A percentile compares a stretch with the other conserved stretches of the same genome.
Conservation (phyloP, 169 alveolate genomes). For the Theileria orientalis region DNA sequence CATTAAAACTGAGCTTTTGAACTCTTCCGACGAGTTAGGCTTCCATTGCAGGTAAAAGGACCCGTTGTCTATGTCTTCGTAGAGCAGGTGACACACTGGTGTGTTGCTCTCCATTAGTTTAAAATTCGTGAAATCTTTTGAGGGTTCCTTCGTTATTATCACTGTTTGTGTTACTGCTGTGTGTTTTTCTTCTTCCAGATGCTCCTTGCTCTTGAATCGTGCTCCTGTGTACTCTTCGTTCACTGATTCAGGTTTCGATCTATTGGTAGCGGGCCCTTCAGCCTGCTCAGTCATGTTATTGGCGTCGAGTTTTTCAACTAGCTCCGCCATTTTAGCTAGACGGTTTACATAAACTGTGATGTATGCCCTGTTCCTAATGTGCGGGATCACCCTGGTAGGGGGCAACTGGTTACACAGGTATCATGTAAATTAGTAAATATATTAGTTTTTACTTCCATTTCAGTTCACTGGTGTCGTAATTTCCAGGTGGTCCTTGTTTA, state of each 20-base stretch:
- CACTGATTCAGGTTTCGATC: not conserved
- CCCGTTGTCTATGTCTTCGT: slow-evolving; percentile 63
- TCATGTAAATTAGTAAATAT: not conserved
- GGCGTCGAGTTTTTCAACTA: too few species aligned
- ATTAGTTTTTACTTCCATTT: too few species aligned
- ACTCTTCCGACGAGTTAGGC: slow-evolving; percentile 39
- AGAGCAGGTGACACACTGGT: slow-evolving; percentile 63
- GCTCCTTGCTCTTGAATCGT: not conserved
- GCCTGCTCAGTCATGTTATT: too few species aligned
- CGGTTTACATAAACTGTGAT: too few species aligned
- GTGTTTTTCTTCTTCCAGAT: not conserved
- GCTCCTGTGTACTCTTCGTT: slow-evolving; percentile 7
- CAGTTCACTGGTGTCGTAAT: not conserved
- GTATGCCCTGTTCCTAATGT: too few species aligned
- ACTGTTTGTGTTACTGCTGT: not conserved
- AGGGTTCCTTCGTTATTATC: not conserved
- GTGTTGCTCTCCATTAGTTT: slow-evolving; percentile 22
- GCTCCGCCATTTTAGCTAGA: too few species aligned
- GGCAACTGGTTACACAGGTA: too few species aligned
- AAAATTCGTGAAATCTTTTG: not conserved
- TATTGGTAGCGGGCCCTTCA: too few species aligned
- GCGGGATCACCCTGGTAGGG: too few species aligned
- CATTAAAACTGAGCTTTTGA: slow-evolving; percentile 42
- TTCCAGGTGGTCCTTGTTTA: not conserved
- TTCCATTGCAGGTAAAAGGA: slow-evolving; percentile 66